A percentile compares a stretch with the other conserved stretches of the same genome.
Evolutionary conservation across 2,329 filamentous ascomycete species (phyloP).

Genomic region (Scedosporium minutisporum): DNA sequence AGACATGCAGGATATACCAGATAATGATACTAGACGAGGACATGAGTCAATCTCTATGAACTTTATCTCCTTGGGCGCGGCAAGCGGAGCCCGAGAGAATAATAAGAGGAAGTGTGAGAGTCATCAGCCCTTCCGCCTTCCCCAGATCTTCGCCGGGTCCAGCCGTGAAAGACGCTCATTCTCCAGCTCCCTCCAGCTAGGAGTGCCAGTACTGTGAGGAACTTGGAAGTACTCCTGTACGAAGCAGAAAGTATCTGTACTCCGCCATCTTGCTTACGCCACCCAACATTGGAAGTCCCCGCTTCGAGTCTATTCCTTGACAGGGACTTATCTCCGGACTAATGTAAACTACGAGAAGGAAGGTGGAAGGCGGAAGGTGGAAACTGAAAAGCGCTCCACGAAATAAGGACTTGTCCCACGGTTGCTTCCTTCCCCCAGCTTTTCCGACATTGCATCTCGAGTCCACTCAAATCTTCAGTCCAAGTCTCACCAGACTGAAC

Average conservation of each 20-base stretch:
- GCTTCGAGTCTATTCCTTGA: neutral
- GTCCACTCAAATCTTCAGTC: too few relatives aligned
- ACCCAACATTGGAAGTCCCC: neutral
- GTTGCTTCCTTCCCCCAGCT: too few relatives aligned
- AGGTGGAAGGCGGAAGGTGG: constrained; percentile 1
- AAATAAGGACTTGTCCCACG: too few relatives aligned
- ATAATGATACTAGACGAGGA: too few relatives aligned
- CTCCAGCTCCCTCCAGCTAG: neutral
- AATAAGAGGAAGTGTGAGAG: neutral
- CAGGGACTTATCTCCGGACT: neutral
- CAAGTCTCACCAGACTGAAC: too few relatives aligned
- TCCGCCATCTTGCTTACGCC: too few relatives aligned
- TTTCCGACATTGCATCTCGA: too few relatives aligned
- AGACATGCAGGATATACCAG: too few relatives aligned
- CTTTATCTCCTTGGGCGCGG: too few relatives aligned
- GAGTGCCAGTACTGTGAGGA: neutral
- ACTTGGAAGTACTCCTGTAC: neutral
- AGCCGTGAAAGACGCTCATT: neutral
- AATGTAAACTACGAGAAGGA: constrained; percentile 2
- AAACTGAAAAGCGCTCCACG: too few relatives aligned
- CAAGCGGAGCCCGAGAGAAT: neutral
- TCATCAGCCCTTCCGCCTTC: neutral
- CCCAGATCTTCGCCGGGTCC: neutral
- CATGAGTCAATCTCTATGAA: too few relatives aligned
- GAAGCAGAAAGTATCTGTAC: neutral